Percentiles rank a stretch among this genome's conserved stretches.
phyloP scores from a whole-genome alignment of 108 stramenopile species.

The Ochromonas danica region DNA sequence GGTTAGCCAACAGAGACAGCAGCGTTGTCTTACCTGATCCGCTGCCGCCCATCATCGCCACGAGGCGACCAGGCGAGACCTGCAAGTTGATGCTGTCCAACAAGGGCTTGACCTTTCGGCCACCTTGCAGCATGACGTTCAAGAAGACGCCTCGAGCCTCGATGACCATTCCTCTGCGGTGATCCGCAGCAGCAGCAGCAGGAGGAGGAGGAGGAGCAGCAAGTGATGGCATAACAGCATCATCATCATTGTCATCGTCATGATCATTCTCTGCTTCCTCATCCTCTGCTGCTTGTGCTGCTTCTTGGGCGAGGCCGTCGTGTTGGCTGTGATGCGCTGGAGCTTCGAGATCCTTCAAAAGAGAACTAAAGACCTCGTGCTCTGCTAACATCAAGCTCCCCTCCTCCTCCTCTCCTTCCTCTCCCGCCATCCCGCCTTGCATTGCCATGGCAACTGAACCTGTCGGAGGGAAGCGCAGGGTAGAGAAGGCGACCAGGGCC shows the following conservation, averaged over 20 bases:
- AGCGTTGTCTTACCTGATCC: slow-evolving; percentile 28
- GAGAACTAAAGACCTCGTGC: neutral
- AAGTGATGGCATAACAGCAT: neutral
- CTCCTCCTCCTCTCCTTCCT: neutral
- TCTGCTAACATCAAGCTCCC: neutral
- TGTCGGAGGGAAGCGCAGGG: neutral
- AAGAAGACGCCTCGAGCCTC: neutral
- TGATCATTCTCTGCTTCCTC: neutral
- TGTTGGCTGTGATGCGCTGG: neutral
- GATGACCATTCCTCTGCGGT: neutral
- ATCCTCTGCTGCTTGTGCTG: neutral
- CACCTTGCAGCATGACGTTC: too few relatives aligned
- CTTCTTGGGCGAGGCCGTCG: neutral
- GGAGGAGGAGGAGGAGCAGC: neutral
- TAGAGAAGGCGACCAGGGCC: neutral
- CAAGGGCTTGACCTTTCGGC: neutral
- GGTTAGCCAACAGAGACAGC: neutral
- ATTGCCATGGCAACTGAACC: neutral
- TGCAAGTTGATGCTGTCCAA: neutral
- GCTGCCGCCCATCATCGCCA: slow-evolving; percentile 20
- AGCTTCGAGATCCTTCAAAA: neutral
- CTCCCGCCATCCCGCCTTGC: neutral
- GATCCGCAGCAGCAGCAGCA: neutral
- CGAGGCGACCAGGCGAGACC: slow-evolving; percentile 7
- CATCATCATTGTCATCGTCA: neutral